phyloP scores from a whole-genome alignment of 2,329 filamentous ascomycete genomes.

The Botryotinia narcissicola region DNA sequence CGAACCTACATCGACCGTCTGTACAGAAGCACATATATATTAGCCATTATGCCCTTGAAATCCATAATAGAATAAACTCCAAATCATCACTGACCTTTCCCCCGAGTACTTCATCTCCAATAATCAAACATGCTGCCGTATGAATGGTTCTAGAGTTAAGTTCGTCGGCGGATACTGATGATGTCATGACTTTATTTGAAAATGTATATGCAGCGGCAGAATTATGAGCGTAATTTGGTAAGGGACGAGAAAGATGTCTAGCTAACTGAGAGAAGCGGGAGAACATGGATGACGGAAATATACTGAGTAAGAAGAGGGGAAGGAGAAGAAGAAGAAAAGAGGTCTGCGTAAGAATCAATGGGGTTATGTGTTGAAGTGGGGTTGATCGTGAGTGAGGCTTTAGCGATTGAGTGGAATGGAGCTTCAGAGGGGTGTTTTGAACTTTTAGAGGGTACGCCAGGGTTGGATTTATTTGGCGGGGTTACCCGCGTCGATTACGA shows the following conservation, averaged over 20 bases:
- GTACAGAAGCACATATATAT: constrained; percentile 9
- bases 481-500: background rate
- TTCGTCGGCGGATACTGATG: constrained; percentile 50
- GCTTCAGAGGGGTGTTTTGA: background rate
- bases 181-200: constrained; percentile 44
- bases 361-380: background rate
- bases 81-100: constrained; percentile 67
- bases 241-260: constrained; percentile 65
- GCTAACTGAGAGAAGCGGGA: constrained; percentile 70
- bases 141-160: constrained; percentile 68
- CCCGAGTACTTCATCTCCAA: constrained; percentile 94
- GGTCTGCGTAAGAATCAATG: background rate
- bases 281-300: constrained; percentile 58
- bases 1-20: constrained; percentile 42
- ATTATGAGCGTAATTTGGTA: constrained; percentile 54
- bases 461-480: background rate
- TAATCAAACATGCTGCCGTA: constrained; percentile 89
- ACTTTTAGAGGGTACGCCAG: background rate
- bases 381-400: background rate
- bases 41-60: constrained; percentile 35
- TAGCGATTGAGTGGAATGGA: background rate
- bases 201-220: constrained; percentile 30
- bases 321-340: background rate
- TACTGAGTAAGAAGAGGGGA: background rate
- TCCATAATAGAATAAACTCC: constrained; percentile 28